These are phyloP conservation scores for Pisolithus albus DNA, from an alignment of 768 basidiomycete species.

Conservation along the genomic window DNA sequence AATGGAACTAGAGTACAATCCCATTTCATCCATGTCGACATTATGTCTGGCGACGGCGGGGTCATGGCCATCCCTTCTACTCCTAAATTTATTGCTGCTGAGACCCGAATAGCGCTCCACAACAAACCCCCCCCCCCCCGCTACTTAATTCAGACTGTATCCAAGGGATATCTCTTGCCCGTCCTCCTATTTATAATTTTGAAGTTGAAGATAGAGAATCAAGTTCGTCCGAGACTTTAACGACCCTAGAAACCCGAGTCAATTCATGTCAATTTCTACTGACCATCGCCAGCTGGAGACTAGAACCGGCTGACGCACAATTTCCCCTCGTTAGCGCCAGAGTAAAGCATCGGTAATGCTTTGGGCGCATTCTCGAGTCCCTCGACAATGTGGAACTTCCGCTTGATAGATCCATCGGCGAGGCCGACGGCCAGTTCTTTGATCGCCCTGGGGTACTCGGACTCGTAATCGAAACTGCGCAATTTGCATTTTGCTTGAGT, in stretches of 20 bases:
- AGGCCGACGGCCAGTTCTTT: conserved; percentile 53
- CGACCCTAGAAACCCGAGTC: conserved; percentile 36
- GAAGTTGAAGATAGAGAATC: not conserved
- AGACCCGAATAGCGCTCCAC: not conserved
- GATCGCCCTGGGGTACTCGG: conserved; percentile 52
- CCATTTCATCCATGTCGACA: too few relatives aligned
- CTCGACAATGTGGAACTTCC: conserved; percentile 73
- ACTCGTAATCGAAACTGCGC: conserved; percentile 65
- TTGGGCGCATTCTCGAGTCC: conserved; percentile 69
- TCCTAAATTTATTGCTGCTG: too few relatives aligned
- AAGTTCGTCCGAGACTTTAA: conserved; percentile 48
- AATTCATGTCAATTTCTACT: not conserved
- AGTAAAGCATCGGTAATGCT: conserved; percentile 65
- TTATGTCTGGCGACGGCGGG: too few relatives aligned
- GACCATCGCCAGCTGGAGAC: not conserved
- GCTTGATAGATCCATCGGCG: conserved; percentile 63
- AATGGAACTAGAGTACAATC: too few relatives aligned
- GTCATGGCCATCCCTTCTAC: too few relatives aligned
- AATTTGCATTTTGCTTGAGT: conserved; percentile 1
- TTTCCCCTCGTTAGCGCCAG: conserved; percentile 76
- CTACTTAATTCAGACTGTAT: not conserved
- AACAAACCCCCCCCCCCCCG: too few relatives aligned
- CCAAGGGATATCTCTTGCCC: not conserved
- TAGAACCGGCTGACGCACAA: conserved; percentile 30
- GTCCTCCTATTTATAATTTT: not conserved